A percentile compares a stretch with the other conserved stretches of the same genome.
phyloP scores from a whole-genome alignment of 1,139 yeast species.

The Candida labiduridarum region DNA sequence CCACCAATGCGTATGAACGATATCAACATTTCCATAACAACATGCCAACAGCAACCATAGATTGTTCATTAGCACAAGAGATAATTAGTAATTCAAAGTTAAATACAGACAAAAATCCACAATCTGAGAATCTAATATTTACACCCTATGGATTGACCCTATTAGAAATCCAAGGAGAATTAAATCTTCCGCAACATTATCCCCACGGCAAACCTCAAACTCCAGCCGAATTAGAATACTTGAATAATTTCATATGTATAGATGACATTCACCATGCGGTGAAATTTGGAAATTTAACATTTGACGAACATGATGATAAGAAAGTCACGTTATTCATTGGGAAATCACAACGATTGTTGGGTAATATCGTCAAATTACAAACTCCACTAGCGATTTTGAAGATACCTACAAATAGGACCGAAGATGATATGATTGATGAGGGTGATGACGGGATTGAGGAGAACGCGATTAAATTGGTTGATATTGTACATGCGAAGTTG shows the following conservation, averaged over 20 bases:
- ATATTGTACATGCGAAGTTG: constrained; percentile 56
- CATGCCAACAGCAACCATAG: constrained; percentile 32
- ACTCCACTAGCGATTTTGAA: constrained; percentile 64
- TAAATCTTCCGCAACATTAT: constrained; percentile 52
- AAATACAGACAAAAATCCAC: background rate
- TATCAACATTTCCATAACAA: constrained; percentile 12
- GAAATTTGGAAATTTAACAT: constrained; percentile 57
- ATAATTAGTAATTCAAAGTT: constrained; percentile 15
- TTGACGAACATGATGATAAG: constrained; percentile 45
- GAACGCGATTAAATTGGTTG: constrained; percentile 49
- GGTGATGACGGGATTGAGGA: constrained; percentile 16
- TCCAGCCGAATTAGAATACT: constrained; percentile 24
- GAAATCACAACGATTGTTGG: constrained; percentile 65
- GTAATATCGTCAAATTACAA: constrained; percentile 55
- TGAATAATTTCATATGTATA: constrained; percentile 32
- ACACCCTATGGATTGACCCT: constrained; percentile 62
- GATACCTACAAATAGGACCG: constrained; percentile 33
- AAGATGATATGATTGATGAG: constrained; percentile 14
- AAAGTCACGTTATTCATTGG: constrained; percentile 64
- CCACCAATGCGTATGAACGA: background rate
- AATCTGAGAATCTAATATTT: constrained; percentile 30
- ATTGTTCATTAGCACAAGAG: constrained; percentile 28
- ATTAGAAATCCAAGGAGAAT: constrained; percentile 73
- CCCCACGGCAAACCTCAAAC: constrained; percentile 25
- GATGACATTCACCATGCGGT: constrained; percentile 50